Evolutionary conservation across 345 rosid species (phyloP).

Genomic region (Brassica napus): DNA sequence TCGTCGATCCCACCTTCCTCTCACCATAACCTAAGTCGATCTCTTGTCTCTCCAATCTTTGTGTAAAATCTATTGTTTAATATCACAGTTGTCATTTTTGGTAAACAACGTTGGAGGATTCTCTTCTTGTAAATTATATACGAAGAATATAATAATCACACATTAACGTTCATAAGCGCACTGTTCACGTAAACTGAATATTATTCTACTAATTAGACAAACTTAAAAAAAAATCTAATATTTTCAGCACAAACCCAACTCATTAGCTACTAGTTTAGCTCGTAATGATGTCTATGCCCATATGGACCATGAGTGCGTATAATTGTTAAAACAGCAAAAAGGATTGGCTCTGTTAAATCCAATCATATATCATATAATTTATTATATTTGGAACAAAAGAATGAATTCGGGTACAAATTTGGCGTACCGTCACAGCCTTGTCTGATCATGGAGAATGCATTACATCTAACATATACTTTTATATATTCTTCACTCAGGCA

Average conservation of each 20-base stretch:
- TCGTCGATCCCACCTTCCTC: not conserved
- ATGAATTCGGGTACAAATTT: constrained; percentile 10
- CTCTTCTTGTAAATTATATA: not conserved
- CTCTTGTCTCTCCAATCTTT: not conserved
- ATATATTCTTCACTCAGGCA: constrained; percentile 2
- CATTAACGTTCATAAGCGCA: not conserved
- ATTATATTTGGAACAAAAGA: not conserved
- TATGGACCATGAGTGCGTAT: not conserved
- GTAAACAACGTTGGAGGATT: not conserved
- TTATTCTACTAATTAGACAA: not conserved
- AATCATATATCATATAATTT: not conserved
- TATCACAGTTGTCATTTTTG: not conserved
- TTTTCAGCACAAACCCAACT: not conserved
- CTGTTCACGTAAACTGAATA: not conserved
- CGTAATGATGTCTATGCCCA: not conserved
- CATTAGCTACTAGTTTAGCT: not conserved
- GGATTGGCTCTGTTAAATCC: not conserved
- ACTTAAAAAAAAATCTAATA: not conserved
- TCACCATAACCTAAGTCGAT: not conserved
- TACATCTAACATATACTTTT: constrained; percentile 1
- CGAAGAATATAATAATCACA: not conserved
- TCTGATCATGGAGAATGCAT: constrained; percentile 21
- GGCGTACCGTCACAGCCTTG: constrained; percentile 10
- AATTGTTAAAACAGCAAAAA: not conserved
- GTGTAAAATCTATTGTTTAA: not conserved